These are phyloP conservation scores for Spathaspora girioi DNA, from an alignment of 805 yeast genomes.

Conservation along the genomic window DNA sequence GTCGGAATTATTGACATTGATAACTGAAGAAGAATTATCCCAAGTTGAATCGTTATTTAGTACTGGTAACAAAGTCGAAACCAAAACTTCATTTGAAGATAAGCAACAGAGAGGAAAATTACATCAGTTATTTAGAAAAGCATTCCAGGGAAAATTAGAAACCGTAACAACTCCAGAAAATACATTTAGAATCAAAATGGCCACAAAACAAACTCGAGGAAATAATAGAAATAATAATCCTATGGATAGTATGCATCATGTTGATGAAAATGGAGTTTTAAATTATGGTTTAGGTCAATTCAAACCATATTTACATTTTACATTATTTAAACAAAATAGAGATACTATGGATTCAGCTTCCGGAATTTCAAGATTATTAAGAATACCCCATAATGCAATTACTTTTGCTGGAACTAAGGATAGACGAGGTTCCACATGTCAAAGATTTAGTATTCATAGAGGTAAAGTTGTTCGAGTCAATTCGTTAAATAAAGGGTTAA, in stretches of 20 bases:
- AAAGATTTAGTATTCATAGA: slow-evolving; percentile 64
- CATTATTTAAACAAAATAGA: slow-evolving; percentile 87
- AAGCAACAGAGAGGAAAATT: slow-evolving; percentile 73
- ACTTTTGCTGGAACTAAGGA: slow-evolving; percentile 96
- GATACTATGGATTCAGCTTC: slow-evolving; percentile 96
- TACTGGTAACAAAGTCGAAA: slow-evolving; percentile 56
- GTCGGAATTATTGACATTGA: slow-evolving; percentile 43
- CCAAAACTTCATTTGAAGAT: slow-evolving; percentile 54
- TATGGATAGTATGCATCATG: slow-evolving; percentile 35
- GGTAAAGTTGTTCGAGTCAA: slow-evolving; percentile 73
- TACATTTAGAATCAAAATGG: slow-evolving; percentile 58
- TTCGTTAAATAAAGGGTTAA: slow-evolving; percentile 54
- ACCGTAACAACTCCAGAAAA: slow-evolving; percentile 71
- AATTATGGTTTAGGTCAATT: slow-evolving; percentile 73
- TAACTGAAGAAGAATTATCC: slow-evolving; percentile 61
- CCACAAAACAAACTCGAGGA: slow-evolving; percentile 29
- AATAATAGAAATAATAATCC: slow-evolving; percentile 25
- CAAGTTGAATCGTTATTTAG: slow-evolving; percentile 52
- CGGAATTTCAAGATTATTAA: slow-evolving; percentile 65
- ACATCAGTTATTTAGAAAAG: slow-evolving; percentile 72
- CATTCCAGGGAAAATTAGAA: slow-evolving; percentile 73
- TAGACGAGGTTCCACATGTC: slow-evolving; percentile 93
- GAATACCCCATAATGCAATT: slow-evolving; percentile 66
- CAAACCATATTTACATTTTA: slow-evolving; percentile 68
- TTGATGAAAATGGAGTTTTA: slow-evolving; percentile 49